phyloP scores from a whole-genome alignment of 768 basidiomycete genomes.

The Suillus fuscotomentosus region DNA sequence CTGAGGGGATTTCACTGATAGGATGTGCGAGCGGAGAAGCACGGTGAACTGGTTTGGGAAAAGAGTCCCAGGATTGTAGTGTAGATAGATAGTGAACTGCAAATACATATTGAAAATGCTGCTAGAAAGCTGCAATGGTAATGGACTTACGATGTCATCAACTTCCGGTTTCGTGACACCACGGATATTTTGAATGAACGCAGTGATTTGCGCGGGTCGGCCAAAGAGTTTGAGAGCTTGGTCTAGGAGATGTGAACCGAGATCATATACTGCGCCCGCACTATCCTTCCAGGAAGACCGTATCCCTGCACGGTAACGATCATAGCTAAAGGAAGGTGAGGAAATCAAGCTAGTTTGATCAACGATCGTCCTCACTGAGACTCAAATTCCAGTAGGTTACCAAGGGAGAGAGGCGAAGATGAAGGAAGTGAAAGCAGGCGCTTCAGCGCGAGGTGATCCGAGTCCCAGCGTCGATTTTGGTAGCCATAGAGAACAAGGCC shows the following conservation, averaged over 20 bases:
- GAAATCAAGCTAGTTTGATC: neutral
- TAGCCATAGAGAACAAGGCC: slow-evolving; percentile 65
- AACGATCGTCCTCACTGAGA: slow-evolving; percentile 52
- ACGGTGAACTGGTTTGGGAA: slow-evolving; percentile 58
- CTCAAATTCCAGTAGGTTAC: slow-evolving; percentile 68
- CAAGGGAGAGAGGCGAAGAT: slow-evolving; percentile 52
- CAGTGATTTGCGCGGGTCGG: slow-evolving; percentile 63
- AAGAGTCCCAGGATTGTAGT: slow-evolving; percentile 41
- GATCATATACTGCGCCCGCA: slow-evolving; percentile 70
- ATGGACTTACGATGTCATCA: slow-evolving; percentile 57
- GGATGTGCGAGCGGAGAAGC: slow-evolving; percentile 64
- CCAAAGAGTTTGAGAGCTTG: slow-evolving; percentile 78
- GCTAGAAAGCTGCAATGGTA: neutral
- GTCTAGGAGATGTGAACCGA: slow-evolving; percentile 81
- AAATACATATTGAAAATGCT: neutral
- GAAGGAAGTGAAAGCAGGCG: slow-evolving; percentile 54
- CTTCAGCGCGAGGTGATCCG: slow-evolving; percentile 69
- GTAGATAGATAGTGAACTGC: slow-evolving; percentile 54
- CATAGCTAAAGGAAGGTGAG: slow-evolving; percentile 47
- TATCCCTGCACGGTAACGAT: slow-evolving; percentile 64
- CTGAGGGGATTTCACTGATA: slow-evolving; percentile 67
- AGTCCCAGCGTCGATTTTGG: slow-evolving; percentile 79
- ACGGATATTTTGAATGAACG: slow-evolving; percentile 67
- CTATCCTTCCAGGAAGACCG: slow-evolving; percentile 83
- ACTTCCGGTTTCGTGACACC: slow-evolving; percentile 62